Evolutionary conservation across 805 yeast genomes (phyloP), one percentile per base, ranked within the genome.

Genomic region (Ogataea thermomethanolica): DNA sequence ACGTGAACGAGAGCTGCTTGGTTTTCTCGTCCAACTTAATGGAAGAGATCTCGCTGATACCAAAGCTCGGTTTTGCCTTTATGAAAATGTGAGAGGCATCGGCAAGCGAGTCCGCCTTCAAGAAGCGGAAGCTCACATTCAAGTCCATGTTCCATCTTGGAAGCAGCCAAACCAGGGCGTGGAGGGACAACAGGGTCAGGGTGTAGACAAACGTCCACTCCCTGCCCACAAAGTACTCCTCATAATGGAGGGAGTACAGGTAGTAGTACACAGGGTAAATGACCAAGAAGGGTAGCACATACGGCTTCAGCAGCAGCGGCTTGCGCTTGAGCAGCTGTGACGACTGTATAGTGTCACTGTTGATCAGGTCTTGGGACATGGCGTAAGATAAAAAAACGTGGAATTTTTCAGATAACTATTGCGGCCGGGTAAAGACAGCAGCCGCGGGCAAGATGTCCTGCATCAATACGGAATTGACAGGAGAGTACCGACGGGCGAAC

Each of bases 121-220:
- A 7, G 55, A 84, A 88, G 57, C 89, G 85, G 67, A 91, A 88
- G 3, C 63, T 61, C 25, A 86, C 76, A 45, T 78, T 76, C 38
- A 91, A 65, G 35, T 76, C 72, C 45, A 89, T 74, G 58, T 81
- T 88, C 99, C 99, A 91, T 55, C 84, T 83, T n/a, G 98, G 96
- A 77, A 88, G 76, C 61, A 91, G 75, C 82, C 89, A 74, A 43
- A 91, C 68, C 59, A 91, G 68, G 31, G 81, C 67, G 58, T 91
- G 95, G 43, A 84, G 45, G 2, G 96, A 78, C 26, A 83, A 61
- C 37, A 90, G 70, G 5, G 89, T 62, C 45, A 95, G 83, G 17
- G 88, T 68, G 56, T 78, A 90, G 26, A 91, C 93, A 61, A 86
- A 87, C 0, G 98, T 93, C 98, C 99, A 93, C 66, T 91, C 99